phyloP scores from a whole-genome alignment of 2,329 filamentous ascomycete genomes.

The Alternaria consortialis region DNA sequence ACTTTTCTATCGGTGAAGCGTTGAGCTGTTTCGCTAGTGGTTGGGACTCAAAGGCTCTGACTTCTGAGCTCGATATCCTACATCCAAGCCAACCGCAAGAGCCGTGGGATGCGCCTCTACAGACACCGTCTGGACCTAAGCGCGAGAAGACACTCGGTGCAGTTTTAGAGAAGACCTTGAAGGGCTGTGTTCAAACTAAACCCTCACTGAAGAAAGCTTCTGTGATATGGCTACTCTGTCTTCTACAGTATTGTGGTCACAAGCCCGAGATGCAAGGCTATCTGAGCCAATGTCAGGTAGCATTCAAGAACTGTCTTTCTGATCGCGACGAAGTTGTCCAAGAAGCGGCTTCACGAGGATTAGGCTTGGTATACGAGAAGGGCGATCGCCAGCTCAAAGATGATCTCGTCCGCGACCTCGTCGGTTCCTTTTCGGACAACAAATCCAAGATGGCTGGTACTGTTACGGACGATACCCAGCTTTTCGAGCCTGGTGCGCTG shows the following conservation, averaged over 20 bases:
- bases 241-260: constrained; percentile 89
- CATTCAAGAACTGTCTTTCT: constrained; percentile 86
- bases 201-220: constrained; percentile 90
- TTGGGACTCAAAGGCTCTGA: constrained; percentile 84
- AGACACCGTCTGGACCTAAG: constrained; percentile 43
- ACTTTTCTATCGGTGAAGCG: constrained; percentile 91
- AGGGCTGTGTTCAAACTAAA: constrained; percentile 83
- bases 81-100: constrained; percentile 52
- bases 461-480: constrained; percentile 87
- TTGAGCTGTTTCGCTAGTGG: constrained; percentile 79
- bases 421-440: constrained; percentile 83
- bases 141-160: constrained; percentile 57
- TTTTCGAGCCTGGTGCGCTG: constrained; percentile 90
- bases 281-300: constrained; percentile 80
- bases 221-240: constrained; percentile 91
- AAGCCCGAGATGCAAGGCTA: constrained; percentile 75
- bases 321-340: constrained; percentile 94
- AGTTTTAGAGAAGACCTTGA: constrained; percentile 76
- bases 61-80: constrained; percentile 79
- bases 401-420: constrained; percentile 84
- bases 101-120: constrained; percentile 41
- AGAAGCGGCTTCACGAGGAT: constrained; percentile 89
- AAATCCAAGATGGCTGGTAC: constrained; percentile 74
- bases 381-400: constrained; percentile 83
- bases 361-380: constrained; percentile 93